These are phyloP conservation scores for Daldinia childiae DNA, from an alignment of 495 filamentous ascomycete genomes.

Conservation along the genomic window DNA sequence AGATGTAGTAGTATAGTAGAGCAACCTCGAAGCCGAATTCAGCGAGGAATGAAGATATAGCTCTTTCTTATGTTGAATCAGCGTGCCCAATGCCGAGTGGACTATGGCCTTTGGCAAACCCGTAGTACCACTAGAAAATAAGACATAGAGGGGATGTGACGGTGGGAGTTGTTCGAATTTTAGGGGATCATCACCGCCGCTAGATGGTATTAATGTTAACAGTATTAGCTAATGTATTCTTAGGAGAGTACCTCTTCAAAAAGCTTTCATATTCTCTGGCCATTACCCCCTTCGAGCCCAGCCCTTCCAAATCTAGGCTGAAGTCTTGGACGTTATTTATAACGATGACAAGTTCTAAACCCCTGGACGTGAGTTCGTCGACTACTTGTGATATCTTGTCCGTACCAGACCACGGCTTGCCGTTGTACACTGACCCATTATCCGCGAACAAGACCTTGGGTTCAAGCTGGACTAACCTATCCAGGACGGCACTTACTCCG, in stretches of 20 bases:
- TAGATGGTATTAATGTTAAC: slow-evolving; percentile 31
- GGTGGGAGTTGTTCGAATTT: slow-evolving; percentile 78
- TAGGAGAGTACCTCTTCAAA: slow-evolving; percentile 45
- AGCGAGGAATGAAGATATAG: slow-evolving; percentile 85
- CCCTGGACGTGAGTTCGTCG: slow-evolving; percentile 63
- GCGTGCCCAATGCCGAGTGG: slow-evolving; percentile 84
- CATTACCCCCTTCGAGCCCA: slow-evolving; percentile 59
- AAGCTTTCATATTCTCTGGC: slow-evolving; percentile 55
- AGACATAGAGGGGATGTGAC: slow-evolving; percentile 87
- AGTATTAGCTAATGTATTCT: neutral
- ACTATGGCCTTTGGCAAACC: slow-evolving; percentile 93
- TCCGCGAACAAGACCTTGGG: slow-evolving; percentile 85
- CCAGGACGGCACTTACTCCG: slow-evolving; percentile 76
- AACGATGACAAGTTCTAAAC: slow-evolving; percentile 72
- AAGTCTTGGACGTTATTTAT: slow-evolving; percentile 67
- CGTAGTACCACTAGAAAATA: slow-evolving; percentile 89
- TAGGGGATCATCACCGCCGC: slow-evolving; percentile 56
- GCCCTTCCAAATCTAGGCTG: slow-evolving; percentile 58
- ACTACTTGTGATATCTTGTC: slow-evolving; percentile 79
- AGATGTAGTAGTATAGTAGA: slow-evolving; percentile 92
- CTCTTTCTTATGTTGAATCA: slow-evolving; percentile 96
- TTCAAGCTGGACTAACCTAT: slow-evolving; percentile 82
- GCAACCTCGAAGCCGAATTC: slow-evolving; percentile 56
- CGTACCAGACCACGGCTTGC: slow-evolving; percentile 76
- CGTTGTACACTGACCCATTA: slow-evolving; percentile 88